Percentiles rank a stretch among this genome's conserved stretches.
Conservation (phyloP, 2,329 filamentous ascomycete genomes). For the Cladosporium sp. region DNA sequence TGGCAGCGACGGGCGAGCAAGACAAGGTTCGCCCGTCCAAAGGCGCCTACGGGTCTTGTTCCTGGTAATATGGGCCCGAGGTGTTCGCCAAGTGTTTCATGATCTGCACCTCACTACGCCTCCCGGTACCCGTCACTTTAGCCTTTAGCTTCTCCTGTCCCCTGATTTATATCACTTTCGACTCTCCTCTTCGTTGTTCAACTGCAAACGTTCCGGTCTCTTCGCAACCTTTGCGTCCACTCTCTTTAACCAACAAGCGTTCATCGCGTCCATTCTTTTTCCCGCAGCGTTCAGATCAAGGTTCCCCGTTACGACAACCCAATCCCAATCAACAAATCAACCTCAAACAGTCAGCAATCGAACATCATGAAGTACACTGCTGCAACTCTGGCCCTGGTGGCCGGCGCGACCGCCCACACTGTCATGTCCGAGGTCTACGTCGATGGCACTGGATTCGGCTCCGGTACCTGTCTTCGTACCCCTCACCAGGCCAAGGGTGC, state of each 20-base stretch:
- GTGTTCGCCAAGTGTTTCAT: conserved; percentile 7
- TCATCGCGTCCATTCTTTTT: conserved; percentile 13
- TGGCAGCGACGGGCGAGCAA: not conserved
- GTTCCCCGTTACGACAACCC: not conserved
- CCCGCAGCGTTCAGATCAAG: not conserved
- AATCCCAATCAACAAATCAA: not conserved
- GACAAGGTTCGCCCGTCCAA: conserved; percentile 6
- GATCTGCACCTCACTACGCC: conserved; percentile 6
- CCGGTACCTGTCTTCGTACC: conserved; percentile 68
- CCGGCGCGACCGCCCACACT: conserved; percentile 44
- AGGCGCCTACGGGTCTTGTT: not conserved
- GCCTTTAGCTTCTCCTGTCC: not conserved
- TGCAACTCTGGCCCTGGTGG: conserved; percentile 16
- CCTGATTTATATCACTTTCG: conserved; percentile 9
- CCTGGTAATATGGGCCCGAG: not conserved
- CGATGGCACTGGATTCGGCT: conserved; percentile 53
- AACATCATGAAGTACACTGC: conserved; percentile 16
- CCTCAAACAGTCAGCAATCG: not conserved
- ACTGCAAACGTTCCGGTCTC: conserved; percentile 2
- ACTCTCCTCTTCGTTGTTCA: not conserved
- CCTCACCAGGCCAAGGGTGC: conserved; percentile 48
- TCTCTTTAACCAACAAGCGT: conserved; percentile 10
- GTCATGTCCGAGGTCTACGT: conserved; percentile 61
- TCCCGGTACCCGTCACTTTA: not conserved
- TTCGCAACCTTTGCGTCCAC: conserved; percentile 10